These are phyloP conservation scores for Candida suzukii DNA, from an alignment of 805 yeast species.

Conservation along the genomic window DNA sequence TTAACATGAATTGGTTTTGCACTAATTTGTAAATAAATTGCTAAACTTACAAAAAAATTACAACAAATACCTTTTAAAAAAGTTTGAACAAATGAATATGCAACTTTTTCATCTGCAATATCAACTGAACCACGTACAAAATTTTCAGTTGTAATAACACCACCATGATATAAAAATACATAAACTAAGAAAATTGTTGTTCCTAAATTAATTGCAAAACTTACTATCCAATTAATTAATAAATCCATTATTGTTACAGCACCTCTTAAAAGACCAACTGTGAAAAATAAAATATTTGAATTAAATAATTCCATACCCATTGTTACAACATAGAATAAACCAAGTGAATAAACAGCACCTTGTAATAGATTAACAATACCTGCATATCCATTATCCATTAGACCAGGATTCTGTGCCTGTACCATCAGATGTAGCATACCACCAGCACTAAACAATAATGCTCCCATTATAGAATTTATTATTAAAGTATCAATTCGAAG, in stretches of 20 bases:
- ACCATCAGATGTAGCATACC: conserved; percentile 60
- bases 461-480: conserved; percentile 64
- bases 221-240: conserved; percentile 55
- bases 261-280: conserved; percentile 61
- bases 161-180: conserved; percentile 52
- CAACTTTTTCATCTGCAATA: conserved; percentile 36
- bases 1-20: conserved; percentile 78
- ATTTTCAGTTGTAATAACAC: conserved; percentile 32
- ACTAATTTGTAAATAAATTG: conserved; percentile 70
- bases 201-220: conserved; percentile 61
- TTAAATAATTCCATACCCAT: conserved; percentile 75
- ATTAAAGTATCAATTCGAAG: conserved; percentile 51
- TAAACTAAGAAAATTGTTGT: conserved; percentile 62
- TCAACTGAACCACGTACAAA: conserved; percentile 42
- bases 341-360: conserved; percentile 62
- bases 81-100: conserved; percentile 49
- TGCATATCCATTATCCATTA: conserved; percentile 32
- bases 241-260: conserved; percentile 64
- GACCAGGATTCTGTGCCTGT: conserved; percentile 42
- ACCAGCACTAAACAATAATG: conserved; percentile 60
- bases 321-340: conserved; percentile 65
- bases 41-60: conserved; percentile 70
- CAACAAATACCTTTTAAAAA: conserved; percentile 70
- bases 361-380: conserved; percentile 51
- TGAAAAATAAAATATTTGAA: conserved; percentile 64